Percentiles rank a stretch among this genome's conserved stretches.
These are phyloP conservation scores for Eucalyptus rudis DNA, from an alignment of 345 rosid species.

Conservation along the genomic window DNA sequence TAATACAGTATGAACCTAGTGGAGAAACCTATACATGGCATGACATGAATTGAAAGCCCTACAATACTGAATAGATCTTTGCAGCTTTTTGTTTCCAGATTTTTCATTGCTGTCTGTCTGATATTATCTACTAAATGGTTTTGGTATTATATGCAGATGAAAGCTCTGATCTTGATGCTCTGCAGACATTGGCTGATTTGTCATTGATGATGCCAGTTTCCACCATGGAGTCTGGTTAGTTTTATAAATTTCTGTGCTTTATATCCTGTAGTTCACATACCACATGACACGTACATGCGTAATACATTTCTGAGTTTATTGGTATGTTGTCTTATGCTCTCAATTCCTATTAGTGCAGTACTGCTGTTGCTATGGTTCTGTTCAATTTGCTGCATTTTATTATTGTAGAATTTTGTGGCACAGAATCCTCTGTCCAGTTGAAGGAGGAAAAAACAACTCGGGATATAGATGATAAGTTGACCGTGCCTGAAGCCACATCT, in stretches of 20 bases:
- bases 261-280: not conserved
- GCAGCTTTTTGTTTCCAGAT: not conserved
- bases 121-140: not conserved
- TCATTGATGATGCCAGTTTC: slow-evolving; percentile 45
- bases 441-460: slow-evolving; percentile 42
- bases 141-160: slow-evolving; percentile 28
- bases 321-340: not conserved
- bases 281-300: not conserved
- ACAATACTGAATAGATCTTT: not conserved
- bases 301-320: not conserved
- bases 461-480: slow-evolving; percentile 38
- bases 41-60: not conserved
- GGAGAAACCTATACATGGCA: not conserved
- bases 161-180: slow-evolving; percentile 48
- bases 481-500: slow-evolving; percentile 42
- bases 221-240: slow-evolving; percentile 58
- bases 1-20: not conserved
- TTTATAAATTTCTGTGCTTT: not conserved
- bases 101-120: not conserved
- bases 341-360: not conserved
- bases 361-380: not conserved
- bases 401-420: not conserved
- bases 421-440: slow-evolving; percentile 63
- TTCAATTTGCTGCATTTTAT: not conserved
- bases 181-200: slow-evolving; percentile 72